Evolutionary conservation across 2,329 filamentous ascomycete species (phyloP).

Genomic region (Mycosphaerella sp.): DNA sequence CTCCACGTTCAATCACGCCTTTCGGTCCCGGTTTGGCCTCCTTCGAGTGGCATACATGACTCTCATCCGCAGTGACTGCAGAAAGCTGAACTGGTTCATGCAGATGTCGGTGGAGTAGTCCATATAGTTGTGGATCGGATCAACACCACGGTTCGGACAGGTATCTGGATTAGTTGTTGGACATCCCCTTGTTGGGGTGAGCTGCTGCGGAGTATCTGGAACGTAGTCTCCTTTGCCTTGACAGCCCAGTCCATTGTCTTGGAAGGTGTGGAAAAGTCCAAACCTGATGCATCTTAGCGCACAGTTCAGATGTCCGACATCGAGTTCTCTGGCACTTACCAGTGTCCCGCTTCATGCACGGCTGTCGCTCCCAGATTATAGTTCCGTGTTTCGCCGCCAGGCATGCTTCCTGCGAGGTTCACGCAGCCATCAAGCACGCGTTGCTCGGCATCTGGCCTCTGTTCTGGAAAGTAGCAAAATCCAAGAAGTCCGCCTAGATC

Average conservation of each 20-base stretch:
- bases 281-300: neutral
- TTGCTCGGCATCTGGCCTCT: constrained; percentile 36
- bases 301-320: constrained; percentile 31
- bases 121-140: constrained; percentile 51
- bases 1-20: too few relatives aligned
- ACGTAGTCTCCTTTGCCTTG: constrained; percentile 37
- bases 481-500: constrained; percentile 19
- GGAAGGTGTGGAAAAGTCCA: constrained; percentile 11
- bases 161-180: constrained; percentile 37
- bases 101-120: constrained; percentile 23
- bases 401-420: constrained; percentile 48
- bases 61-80: constrained; percentile 9
- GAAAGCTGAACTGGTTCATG: constrained; percentile 3
- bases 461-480: constrained; percentile 27
- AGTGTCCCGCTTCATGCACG: constrained; percentile 40
- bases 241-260: constrained; percentile 24
- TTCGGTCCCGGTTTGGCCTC: constrained; percentile 1
- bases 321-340: constrained; percentile 18
- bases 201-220: constrained; percentile 32
- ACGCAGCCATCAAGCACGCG: constrained; percentile 48
- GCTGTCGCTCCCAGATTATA: constrained; percentile 41
- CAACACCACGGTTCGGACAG: constrained; percentile 41
- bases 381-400: constrained; percentile 37
- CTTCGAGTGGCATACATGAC: constrained; percentile 8
- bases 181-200: constrained; percentile 44